Evolutionary conservation across 208 protist genomes (phyloP).

Genomic region (Crithidia brevicula): DNA sequence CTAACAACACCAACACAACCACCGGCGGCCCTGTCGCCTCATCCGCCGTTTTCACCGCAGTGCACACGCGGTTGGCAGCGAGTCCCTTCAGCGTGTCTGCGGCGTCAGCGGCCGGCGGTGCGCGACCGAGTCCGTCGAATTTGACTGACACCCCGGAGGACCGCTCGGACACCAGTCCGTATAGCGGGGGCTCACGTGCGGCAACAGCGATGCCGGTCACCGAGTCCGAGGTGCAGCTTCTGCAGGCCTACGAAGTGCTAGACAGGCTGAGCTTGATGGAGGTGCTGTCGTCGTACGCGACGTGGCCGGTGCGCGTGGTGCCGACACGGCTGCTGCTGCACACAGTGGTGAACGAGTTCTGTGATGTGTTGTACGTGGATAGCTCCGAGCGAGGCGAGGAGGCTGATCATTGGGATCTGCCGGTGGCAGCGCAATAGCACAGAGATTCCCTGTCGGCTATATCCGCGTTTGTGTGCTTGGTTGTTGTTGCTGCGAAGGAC

Average conservation of each 20-base stretch:
- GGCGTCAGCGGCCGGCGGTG: background rate
- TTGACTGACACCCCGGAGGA: conserved; percentile 6
- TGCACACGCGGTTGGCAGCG: conserved; percentile 27
- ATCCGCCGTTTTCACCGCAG: conserved; percentile 12
- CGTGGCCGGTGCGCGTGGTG: conserved; percentile 52
- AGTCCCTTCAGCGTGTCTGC: background rate
- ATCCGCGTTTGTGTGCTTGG: conserved; percentile 18
- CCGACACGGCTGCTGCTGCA: conserved; percentile 79
- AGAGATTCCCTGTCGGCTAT: background rate
- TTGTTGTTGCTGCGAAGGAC: conserved; percentile 3
- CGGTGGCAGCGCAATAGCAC: conserved; percentile 18
- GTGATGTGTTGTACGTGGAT: conserved; percentile 66
- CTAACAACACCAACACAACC: background rate
- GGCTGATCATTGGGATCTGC: conserved; percentile 23
- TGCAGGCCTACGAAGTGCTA: conserved; percentile 64
- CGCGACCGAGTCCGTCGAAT: conserved; percentile 2
- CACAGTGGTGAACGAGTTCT: conserved; percentile 83
- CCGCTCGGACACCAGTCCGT: conserved; percentile 17
- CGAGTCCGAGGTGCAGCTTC: conserved; percentile 51
- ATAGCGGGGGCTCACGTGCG: conserved; percentile 24
- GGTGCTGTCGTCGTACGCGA: conserved; percentile 48
- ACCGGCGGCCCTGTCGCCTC: background rate
- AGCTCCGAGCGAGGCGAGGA: conserved; percentile 13
- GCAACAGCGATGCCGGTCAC: conserved; percentile 19
- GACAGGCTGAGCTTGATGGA: conserved; percentile 56